phyloP scores from a whole-genome alignment of 2,329 filamentous ascomycete species.

The Colletotrichum chlorophyti region DNA sequence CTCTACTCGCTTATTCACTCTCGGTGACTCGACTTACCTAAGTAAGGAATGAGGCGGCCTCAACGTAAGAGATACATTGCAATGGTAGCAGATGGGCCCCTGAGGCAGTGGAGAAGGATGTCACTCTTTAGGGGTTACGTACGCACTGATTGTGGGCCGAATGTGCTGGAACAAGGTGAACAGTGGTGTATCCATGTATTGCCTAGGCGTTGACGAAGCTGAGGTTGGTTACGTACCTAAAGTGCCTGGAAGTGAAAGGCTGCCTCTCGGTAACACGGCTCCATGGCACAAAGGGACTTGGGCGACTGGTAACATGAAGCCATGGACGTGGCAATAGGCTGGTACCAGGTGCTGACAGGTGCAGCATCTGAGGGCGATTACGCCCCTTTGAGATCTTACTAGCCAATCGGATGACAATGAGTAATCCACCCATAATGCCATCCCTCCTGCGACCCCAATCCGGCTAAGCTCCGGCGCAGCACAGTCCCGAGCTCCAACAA shows the following conservation, averaged over 20 bases:
- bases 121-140: background rate
- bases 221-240: background rate
- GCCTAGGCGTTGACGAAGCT: too few species aligned
- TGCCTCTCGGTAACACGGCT: too few species aligned
- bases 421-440: background rate
- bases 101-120: conserved; percentile 4
- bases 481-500: background rate
- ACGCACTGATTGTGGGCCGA: background rate
- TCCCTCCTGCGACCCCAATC: background rate
- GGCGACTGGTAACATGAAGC: too few species aligned
- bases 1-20: too few species aligned
- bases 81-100: conserved; percentile 1
- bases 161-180: conserved; percentile 15
- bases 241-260: background rate
- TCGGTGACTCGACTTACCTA: too few species aligned
- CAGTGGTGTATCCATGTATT: too few species aligned
- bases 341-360: background rate
- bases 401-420: background rate
- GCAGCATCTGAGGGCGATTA: background rate
- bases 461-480: conserved; percentile 9
- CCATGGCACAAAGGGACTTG: too few species aligned
- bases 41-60: too few species aligned
- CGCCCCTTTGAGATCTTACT: background rate
- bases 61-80: too few species aligned
- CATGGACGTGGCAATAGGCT: background rate